Evolutionary conservation across 306 rosid genomes (phyloP).

Genomic region (Amphicarpaea edgeworthii): DNA sequence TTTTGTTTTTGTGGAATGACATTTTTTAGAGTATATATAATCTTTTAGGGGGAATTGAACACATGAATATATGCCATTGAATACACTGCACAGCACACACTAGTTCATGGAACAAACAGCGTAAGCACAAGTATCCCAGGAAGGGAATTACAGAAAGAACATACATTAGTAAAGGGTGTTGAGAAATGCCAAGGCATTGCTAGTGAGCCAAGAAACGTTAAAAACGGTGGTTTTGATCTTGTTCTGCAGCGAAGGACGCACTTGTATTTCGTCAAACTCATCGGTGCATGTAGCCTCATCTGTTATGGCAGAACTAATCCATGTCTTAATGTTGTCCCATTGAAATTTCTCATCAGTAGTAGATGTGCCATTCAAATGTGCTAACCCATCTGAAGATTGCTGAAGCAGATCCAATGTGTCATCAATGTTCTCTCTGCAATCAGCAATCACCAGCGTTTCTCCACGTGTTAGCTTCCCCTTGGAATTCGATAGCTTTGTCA

Average conservation of each 20-base stretch:
- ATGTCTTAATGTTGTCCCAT: constrained; percentile 55
- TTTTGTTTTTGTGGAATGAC: no score
- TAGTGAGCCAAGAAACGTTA: constrained; percentile 32
- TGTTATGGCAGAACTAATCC: constrained; percentile 64
- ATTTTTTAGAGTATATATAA: no score
- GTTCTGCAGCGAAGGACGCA: constrained; percentile 33
- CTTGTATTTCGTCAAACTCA: constrained; percentile 50
- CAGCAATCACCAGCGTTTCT: constrained; percentile 43
- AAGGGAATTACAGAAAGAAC: not conserved
- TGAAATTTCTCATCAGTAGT: not conserved
- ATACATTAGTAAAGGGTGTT: constrained; percentile 23
- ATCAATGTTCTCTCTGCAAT: constrained; percentile 48
- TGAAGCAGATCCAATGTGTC: constrained; percentile 40
- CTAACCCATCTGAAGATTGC: constrained; percentile 33
- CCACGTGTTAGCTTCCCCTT: constrained; percentile 34
- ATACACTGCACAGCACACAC: no score
- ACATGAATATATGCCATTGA: no score
- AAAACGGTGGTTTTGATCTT: constrained; percentile 35
- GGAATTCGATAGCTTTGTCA: constrained; percentile 24
- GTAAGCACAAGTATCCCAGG: not conserved
- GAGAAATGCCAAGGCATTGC: constrained; percentile 49
- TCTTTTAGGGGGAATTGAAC: not conserved
- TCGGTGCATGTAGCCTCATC: constrained; percentile 54
- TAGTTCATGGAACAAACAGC: not conserved
- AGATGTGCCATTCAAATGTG: constrained; percentile 30